Conservation (phyloP, 2,329 filamentous ascomycete genomes). For the Penicillium sp. region DNA sequence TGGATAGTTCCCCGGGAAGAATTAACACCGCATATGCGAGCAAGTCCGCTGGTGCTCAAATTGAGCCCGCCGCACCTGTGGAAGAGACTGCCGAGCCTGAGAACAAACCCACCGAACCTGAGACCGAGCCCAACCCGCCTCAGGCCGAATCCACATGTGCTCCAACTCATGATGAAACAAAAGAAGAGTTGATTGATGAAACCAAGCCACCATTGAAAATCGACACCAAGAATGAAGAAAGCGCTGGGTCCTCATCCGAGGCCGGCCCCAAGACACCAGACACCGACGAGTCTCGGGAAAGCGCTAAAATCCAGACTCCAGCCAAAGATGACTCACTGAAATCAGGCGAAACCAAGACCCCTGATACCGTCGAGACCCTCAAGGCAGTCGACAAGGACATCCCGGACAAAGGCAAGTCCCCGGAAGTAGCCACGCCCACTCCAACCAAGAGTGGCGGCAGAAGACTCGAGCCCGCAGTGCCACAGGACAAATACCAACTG, state of each 20-base stretch:
- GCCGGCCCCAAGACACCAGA: conserved; percentile 1
- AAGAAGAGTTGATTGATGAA: background rate
- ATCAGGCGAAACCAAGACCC: background rate
- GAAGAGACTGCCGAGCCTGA: background rate
- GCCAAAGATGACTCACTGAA: background rate
- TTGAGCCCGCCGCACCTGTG: background rate
- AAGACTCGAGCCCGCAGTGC: background rate
- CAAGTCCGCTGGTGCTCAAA: background rate
- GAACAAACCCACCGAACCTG: background rate
- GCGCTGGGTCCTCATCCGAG: background rate
- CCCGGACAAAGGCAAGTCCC: background rate
- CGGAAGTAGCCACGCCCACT: background rate
- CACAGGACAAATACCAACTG: background rate
- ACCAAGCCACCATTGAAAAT: background rate
- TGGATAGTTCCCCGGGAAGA: background rate
- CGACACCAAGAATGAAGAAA: background rate
- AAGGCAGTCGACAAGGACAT: background rate
- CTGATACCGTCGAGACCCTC: background rate
- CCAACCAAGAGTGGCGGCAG: background rate
- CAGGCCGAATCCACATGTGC: background rate
- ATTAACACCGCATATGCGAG: background rate
- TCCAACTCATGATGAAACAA: background rate
- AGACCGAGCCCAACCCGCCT: background rate
- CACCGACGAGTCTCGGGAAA: conserved; percentile 1
- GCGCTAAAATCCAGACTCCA: background rate